Evolutionary conservation across 257 asterid species (phyloP), one percentile per base, ranked within the genome.

Genomic region (Solanum chiquidenum): DNA sequence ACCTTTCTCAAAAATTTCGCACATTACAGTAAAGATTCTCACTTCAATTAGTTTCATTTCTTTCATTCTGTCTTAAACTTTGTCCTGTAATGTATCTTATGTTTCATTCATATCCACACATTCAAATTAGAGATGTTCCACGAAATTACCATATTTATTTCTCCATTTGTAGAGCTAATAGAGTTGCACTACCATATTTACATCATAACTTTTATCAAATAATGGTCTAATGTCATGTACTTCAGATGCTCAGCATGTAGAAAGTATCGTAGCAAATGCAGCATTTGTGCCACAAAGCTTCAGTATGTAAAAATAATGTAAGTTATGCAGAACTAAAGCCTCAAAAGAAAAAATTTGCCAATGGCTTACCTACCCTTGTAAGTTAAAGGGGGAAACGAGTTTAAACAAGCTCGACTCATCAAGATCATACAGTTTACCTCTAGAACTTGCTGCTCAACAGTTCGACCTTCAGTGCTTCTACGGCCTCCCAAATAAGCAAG

Each of bases 401-500:
- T 71, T 73, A 44, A 42, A 72, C 21, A 42, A 84, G 49, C 58
- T 84, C 20, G 2, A 31, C 87, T 58, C 37, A 84, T 66, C 68
- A 86, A 35, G 79, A 64, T 55, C 29, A 76, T 11, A 34, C 38
- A 13, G 16, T 1, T 64, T 60, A 87, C 89, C 89, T 87, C 89
- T 21, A 87, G 68, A 34, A 87, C 89, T 87, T 88, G 90, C 64
- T 88, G 88, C 64, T 88, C 90, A 4, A 88, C 90, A 10, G 90
- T 85, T 66, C 88, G 86, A n/a, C 87, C 87, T 85, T 88, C 88
- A 75, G 88, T 77, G 62, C 88, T 86, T 38, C 42, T 62, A 55
- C 88, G 88, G 35, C 90, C 90, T 4, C 90, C 90, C 88, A 88
- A 64, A 88, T 86, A 62, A 14, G 90, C 90, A 86, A 88, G 88